Evolutionary conservation across 306 rosid genomes (phyloP), one percentile per base, ranked within the genome.

Genomic region (Prinsepia uniflora): DNA sequence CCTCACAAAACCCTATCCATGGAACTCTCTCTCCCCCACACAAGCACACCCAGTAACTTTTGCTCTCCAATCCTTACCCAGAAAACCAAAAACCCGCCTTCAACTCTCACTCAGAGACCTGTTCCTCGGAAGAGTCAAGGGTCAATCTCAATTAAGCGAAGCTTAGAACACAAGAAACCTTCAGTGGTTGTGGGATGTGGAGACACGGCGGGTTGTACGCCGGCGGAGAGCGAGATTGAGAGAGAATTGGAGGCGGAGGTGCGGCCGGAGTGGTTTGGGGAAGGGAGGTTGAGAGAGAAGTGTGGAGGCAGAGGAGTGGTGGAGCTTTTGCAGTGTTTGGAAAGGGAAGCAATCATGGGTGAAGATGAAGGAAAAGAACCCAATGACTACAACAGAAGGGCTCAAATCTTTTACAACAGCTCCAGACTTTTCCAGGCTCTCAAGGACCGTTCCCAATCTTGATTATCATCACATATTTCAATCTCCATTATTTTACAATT

Each of bases 261-360:
- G 75, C 66, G 36, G n/a, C 17, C 49, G 39, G 82, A 56, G 55
- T 73, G 75, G 75, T n/a, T 72, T 68, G 49, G 15, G 72, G 46
- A 72, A 62, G 76, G 59, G 48, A 70, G 67, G 78, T 65, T 74
- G 79, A 82, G 64, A 47, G 80, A 80, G 59, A 84, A 81, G 53
- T 89, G 89, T 70, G 88, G 83, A 55, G 92, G 30, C 9, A 6
- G 75, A 10, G 92, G 83, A 9, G 55, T 75, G 43, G 88, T 86
- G 78, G 92, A 92, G 66, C 11, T 86, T 50, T 72, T 92, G 66
- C 96, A 88, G 75, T 90, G 91, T 82, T 72, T 92, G 81, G 98
- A 88, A 72, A 73, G 67, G 47, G 96, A 90, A 76, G 98, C 98
- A 24, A 86, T 92, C 9, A 90, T 92, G 96, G 96, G 96, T 36